Percentiles rank a stretch among this genome's conserved stretches.
phyloP scores from a whole-genome alignment of 2,329 filamentous ascomycete species.

The Biscogniauxia sp. region DNA sequence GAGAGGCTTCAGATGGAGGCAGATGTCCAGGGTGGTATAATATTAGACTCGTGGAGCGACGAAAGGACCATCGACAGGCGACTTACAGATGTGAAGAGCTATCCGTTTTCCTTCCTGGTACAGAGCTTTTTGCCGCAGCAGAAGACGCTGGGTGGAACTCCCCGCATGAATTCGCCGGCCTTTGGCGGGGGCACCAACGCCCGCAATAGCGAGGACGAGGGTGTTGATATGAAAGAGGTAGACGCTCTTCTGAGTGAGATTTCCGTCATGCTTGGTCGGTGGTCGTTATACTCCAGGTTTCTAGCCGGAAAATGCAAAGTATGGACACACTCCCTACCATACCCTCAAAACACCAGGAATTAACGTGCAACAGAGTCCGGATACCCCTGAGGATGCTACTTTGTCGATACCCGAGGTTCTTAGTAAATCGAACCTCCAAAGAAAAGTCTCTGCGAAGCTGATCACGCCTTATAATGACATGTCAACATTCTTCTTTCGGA shows the following conservation, averaged over 20 bases:
- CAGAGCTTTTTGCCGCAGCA: slow-evolving; percentile 84
- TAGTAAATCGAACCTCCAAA: slow-evolving; percentile 72
- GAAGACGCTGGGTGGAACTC: slow-evolving; percentile 57
- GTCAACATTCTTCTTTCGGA: slow-evolving; percentile 94
- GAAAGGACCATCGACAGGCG: slow-evolving; percentile 81
- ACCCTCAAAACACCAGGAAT: slow-evolving; percentile 4
- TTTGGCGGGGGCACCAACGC: slow-evolving; percentile 51
- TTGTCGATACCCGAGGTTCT: slow-evolving; percentile 72
- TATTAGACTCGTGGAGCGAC: slow-evolving; percentile 93
- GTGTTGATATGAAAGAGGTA: slow-evolving; percentile 95
- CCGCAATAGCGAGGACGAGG: slow-evolving; percentile 78
- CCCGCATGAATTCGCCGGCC: slow-evolving; percentile 75
- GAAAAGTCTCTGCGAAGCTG: slow-evolving; percentile 74
- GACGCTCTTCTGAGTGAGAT: slow-evolving; percentile 86
- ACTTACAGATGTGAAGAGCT: slow-evolving; percentile 93
- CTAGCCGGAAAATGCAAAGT: slow-evolving; percentile 82
- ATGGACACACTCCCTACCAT: slow-evolving; percentile 33
- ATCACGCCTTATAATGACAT: slow-evolving; percentile 82
- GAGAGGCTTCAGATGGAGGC: slow-evolving; percentile 91
- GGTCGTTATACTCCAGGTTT: slow-evolving; percentile 90
- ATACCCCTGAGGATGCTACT: slow-evolving; percentile 50
- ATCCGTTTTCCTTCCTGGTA: slow-evolving; percentile 94
- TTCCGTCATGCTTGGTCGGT: slow-evolving; percentile 86
- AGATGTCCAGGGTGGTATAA: slow-evolving; percentile 92
- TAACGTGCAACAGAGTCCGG: slow-evolving; percentile 46